These are phyloP conservation scores for Talaromyces funiculosus DNA, from an alignment of 2,329 filamentous ascomycete species.

Conservation along the genomic window DNA sequence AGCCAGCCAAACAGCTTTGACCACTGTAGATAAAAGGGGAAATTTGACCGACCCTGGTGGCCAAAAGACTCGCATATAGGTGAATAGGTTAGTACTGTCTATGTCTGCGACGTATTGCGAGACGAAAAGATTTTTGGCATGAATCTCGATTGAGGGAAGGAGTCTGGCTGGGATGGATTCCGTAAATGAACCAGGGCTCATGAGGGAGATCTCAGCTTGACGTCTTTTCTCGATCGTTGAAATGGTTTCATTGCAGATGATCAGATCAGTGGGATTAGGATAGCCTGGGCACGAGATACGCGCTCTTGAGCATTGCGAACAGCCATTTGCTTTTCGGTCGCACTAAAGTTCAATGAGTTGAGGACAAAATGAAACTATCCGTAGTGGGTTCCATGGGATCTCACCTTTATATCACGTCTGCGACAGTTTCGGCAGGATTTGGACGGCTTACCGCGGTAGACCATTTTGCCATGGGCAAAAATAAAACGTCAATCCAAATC, in stretches of 20 bases:
- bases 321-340: slow-evolving; percentile 4
- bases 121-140: slow-evolving; percentile 6
- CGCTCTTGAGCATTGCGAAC: slow-evolving; percentile 10
- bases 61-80: slow-evolving; percentile 12
- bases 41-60: not conserved
- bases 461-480: not conserved
- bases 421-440: slow-evolving; percentile 11
- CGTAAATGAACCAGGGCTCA: not conserved
- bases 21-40: slow-evolving; percentile 2
- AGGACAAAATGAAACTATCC: not conserved
- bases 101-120: slow-evolving; percentile 10
- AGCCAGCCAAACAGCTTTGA: slow-evolving; percentile 6
- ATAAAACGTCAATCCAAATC: not conserved
- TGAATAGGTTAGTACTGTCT: slow-evolving; percentile 4
- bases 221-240: slow-evolving; percentile 4
- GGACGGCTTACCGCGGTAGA: slow-evolving; percentile 10
- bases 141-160: slow-evolving; percentile 6
- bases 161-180: not conserved
- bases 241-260: slow-evolving; percentile 10
- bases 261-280: slow-evolving; percentile 1
- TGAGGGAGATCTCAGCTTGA: not conserved
- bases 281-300: slow-evolving; percentile 3
- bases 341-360: not conserved
- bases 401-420: slow-evolving; percentile 7
- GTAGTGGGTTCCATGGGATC: too few relatives aligned